Conservation (phyloP, 2,329 filamentous ascomycete species). For the Myriangium duriaei region DNA sequence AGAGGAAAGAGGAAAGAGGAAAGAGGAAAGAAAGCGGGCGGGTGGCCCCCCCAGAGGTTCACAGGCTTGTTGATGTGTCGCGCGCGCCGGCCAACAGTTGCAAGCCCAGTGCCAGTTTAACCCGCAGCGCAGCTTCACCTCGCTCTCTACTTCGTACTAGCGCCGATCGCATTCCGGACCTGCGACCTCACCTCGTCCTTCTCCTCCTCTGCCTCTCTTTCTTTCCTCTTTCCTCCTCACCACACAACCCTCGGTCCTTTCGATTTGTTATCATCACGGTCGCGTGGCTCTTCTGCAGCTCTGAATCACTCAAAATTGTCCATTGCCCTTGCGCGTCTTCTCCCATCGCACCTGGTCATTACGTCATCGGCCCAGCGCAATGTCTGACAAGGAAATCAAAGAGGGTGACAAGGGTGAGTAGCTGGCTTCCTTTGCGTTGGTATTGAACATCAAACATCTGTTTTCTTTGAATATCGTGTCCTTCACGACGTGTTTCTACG, state of each 20-base stretch:
- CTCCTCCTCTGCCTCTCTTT: slow-evolving; percentile 2
- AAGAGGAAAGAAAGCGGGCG: too few relatives aligned
- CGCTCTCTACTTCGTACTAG: slow-evolving; percentile 1
- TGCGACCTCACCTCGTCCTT: slow-evolving; percentile 7
- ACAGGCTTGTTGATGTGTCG: too few relatives aligned
- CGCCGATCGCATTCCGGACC: slow-evolving; percentile 9
- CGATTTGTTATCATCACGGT: not conserved
- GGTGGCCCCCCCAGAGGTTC: not conserved
- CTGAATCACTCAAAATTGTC: not conserved
- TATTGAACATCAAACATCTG: too few relatives aligned
- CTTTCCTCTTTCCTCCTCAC: slow-evolving; percentile 3
- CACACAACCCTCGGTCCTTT: not conserved
- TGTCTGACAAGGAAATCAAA: slow-evolving; percentile 37
- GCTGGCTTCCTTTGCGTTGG: not conserved
- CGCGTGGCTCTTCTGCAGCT: slow-evolving; percentile 7
- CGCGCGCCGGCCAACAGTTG: too few relatives aligned
- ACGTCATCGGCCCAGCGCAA: slow-evolving; percentile 16
- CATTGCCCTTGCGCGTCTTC: slow-evolving; percentile 5
- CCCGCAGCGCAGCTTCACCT: not conserved
- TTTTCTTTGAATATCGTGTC: slow-evolving; percentile 1
- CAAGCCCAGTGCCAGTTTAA: not conserved
- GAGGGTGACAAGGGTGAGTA: slow-evolving; percentile 39
- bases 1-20: too few relatives aligned
- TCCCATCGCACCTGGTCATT: not conserved
- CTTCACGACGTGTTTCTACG: slow-evolving; percentile 11